A percentile compares a stretch with the other conserved stretches of the same genome.
These are phyloP conservation scores for Rhizoclosmatium globosum DNA, from an alignment of 192 early-diverging fungal genomes.

Conservation along the genomic window DNA sequence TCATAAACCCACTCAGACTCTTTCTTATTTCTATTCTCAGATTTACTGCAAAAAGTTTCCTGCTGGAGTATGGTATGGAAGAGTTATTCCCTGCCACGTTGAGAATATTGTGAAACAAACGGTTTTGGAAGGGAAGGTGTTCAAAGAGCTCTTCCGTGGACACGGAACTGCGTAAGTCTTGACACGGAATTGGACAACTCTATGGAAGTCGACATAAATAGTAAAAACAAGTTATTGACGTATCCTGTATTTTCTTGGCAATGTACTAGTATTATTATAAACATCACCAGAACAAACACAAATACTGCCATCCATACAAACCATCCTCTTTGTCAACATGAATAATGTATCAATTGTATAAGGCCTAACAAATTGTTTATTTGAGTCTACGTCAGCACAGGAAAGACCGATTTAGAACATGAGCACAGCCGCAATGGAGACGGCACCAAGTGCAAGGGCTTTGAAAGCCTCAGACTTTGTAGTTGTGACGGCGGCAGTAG, in stretches of 20 bases:
- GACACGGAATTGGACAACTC: background rate
- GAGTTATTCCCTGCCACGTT: constrained; percentile 57
- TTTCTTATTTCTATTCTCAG: background rate
- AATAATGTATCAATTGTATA: too few species aligned
- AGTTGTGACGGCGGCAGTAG: background rate
- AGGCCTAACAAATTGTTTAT: too few species aligned
- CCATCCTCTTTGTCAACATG: too few species aligned
- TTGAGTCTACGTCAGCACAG: too few species aligned
- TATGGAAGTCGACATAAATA: background rate
- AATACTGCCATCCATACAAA: too few species aligned
- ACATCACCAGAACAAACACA: too few species aligned
- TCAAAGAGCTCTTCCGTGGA: constrained; percentile 57
- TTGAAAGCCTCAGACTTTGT: background rate
- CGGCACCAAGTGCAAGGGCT: background rate
- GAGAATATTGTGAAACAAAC: constrained; percentile 49
- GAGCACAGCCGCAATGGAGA: background rate
- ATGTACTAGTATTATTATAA: too few species aligned
- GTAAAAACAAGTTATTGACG: background rate
- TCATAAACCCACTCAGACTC: constrained; percentile 19
- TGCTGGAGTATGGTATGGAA: constrained; percentile 59
- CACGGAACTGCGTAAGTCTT: constrained; percentile 16
- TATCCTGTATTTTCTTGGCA: too few species aligned
- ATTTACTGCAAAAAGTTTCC: constrained; percentile 49
- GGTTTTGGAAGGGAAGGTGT: constrained; percentile 50
- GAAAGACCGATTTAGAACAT: background rate